phyloP scores from a whole-genome alignment of 2,329 filamentous ascomycete genomes.

The Cucurbitaria berberidis region DNA sequence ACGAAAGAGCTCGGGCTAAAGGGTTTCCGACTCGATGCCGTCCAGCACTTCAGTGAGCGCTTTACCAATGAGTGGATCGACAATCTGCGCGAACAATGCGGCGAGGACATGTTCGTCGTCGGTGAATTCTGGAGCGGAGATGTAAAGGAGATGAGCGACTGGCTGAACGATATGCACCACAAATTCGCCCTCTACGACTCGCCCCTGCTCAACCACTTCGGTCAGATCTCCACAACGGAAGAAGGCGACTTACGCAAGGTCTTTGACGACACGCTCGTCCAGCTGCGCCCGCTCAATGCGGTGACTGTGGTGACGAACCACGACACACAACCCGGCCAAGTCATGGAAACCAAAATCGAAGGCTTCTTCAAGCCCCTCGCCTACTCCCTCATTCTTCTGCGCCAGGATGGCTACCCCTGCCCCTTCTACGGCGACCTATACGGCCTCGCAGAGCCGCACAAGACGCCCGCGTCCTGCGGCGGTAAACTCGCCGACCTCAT shows the following conservation, averaged over 20 bases:
- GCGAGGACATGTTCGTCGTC: conserved; percentile 65
- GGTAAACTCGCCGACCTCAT: conserved; percentile 64
- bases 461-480: conserved; percentile 59
- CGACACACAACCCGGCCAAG: conserved; percentile 71
- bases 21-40: conserved; percentile 74
- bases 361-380: conserved; percentile 74
- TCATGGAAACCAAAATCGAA: conserved; percentile 67
- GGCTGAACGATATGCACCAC: conserved; percentile 62
- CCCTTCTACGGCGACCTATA: conserved; percentile 75
- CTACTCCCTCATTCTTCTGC: conserved; percentile 73
- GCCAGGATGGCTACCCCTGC: conserved; percentile 67
- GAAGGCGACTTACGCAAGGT: conserved; percentile 68
- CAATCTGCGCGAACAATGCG: conserved; percentile 58
- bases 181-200: conserved; percentile 69
- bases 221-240: conserved; percentile 61
- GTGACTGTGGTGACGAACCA: conserved; percentile 76
- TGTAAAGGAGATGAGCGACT: conserved; percentile 61
- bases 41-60: conserved; percentile 72
- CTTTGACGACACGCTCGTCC: conserved; percentile 66
- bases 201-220: conserved; percentile 72
- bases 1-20: conserved; percentile 64
- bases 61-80: conserved; percentile 71
- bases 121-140: conserved; percentile 74
- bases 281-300: conserved; percentile 60
- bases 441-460: conserved; percentile 63